phyloP scores from a whole-genome alignment of 257 asterid genomes.

The Gentiana straminea region DNA sequence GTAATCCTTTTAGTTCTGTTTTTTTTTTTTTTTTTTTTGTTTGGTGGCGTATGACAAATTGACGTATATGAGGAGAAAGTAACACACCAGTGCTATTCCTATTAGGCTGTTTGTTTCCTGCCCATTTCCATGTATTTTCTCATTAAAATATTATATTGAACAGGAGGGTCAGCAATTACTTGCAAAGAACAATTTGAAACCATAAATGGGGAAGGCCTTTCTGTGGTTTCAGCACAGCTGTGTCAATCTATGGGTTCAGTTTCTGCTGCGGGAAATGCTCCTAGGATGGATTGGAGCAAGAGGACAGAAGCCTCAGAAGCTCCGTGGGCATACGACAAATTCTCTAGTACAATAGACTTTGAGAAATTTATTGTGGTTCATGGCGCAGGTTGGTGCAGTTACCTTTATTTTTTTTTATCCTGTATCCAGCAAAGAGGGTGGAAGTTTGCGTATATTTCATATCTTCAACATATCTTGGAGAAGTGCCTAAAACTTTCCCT shows the following conservation, averaged over 20 bases:
- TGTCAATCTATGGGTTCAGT: slow-evolving; percentile 54
- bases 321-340: slow-evolving; percentile 26
- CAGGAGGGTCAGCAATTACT: slow-evolving; percentile 96
- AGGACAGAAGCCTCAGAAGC: slow-evolving; percentile 48
- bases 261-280: slow-evolving; percentile 21
- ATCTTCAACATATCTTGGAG: too few species aligned
- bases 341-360: slow-evolving; percentile 31
- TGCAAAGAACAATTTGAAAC: slow-evolving; percentile 76
- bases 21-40: background rate
- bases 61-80: too few species aligned
- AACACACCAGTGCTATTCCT: too few species aligned
- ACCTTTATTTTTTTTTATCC: background rate
- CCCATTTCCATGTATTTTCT: background rate
- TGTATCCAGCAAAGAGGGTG: background rate
- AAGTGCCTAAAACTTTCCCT: background rate
- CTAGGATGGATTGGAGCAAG: slow-evolving; percentile 96
- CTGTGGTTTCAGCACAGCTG: slow-evolving; percentile 58
- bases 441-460: too few species aligned
- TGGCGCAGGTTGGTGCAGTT: slow-evolving; percentile 66
- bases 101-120: too few species aligned
- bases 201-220: slow-evolving; percentile 56
- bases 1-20: background rate
- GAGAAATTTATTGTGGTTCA: slow-evolving; percentile 68
- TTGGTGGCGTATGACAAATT: too few species aligned
- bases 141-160: slow-evolving; percentile 4